A percentile compares a stretch with the other conserved stretches of the same genome.
Conservation (phyloP, 495 filamentous ascomycete species). For the Aspergillus hancockii region DNA sequence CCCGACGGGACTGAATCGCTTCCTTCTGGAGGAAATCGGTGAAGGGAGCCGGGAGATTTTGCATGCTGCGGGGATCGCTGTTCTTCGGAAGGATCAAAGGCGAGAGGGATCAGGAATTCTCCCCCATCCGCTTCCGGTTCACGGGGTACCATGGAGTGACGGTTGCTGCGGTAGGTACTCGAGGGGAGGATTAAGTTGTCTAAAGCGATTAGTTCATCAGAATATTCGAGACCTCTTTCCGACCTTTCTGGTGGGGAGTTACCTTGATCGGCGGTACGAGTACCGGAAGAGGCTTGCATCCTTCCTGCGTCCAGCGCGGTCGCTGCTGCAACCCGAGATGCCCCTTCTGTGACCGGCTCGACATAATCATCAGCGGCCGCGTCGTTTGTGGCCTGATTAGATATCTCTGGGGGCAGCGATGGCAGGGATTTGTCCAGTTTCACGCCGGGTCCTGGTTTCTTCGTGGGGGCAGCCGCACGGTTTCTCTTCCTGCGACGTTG, state of each 20-base stretch:
- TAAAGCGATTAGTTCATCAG: slow-evolving; percentile 11
- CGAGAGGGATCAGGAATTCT: slow-evolving; percentile 86
- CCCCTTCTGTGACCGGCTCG: slow-evolving; percentile 71
- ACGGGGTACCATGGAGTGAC: slow-evolving; percentile 64
- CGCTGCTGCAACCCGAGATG: slow-evolving; percentile 62
- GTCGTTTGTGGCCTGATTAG: slow-evolving; percentile 66
- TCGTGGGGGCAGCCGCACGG: slow-evolving; percentile 54
- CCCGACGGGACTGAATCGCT: slow-evolving; percentile 23
- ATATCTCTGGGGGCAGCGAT: slow-evolving; percentile 75
- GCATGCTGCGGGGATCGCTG: slow-evolving; percentile 47
- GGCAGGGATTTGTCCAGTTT: slow-evolving; percentile 92
- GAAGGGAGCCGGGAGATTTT: slow-evolving; percentile 35
- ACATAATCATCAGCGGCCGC: slow-evolving; percentile 60
- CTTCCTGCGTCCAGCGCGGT: slow-evolving; percentile 29
- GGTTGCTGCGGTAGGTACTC: slow-evolving; percentile 75
- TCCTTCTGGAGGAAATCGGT: slow-evolving; percentile 26
- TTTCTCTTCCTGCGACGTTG: slow-evolving; percentile 89
- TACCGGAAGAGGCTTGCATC: slow-evolving; percentile 14
- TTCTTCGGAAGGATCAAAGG: slow-evolving; percentile 78
- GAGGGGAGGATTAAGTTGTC: slow-evolving; percentile 69
- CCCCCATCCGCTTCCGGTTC: slow-evolving; percentile 68
- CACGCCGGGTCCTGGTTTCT: slow-evolving; percentile 57
- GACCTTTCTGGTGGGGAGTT: background rate
- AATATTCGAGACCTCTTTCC: background rate
- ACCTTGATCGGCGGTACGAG: slow-evolving; percentile 28